These are phyloP conservation scores for Ascochyta rabiei DNA, from an alignment of 2,329 filamentous ascomycete genomes.

Conservation along the genomic window DNA sequence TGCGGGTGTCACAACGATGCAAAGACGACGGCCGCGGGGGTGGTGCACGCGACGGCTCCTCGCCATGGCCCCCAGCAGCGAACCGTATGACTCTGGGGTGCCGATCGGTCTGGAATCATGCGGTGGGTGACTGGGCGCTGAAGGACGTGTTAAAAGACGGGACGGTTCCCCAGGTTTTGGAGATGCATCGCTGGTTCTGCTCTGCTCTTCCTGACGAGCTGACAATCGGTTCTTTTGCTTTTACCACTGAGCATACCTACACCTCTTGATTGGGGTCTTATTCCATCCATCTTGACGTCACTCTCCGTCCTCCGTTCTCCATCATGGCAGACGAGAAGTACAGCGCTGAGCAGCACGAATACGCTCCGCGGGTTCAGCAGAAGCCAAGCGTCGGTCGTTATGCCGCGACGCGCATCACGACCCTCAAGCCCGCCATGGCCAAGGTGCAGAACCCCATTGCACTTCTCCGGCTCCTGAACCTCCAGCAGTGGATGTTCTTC, in stretches of 20 bases:
- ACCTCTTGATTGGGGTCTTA: neutral
- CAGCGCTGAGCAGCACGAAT: slow-evolving; percentile 23
- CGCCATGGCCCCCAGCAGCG: neutral
- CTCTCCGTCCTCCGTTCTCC: neutral
- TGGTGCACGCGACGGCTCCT: slow-evolving; percentile 5
- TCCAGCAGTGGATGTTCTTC: slow-evolving; percentile 66
- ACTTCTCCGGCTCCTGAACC: slow-evolving; percentile 58
- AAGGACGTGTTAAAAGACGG: slow-evolving; percentile 6
- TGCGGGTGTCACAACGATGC: slow-evolving; percentile 18
- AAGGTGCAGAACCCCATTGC: slow-evolving; percentile 61
- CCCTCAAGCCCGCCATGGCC: slow-evolving; percentile 63
- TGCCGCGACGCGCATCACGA: slow-evolving; percentile 59
- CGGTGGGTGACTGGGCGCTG: neutral
- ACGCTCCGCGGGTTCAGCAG: slow-evolving; percentile 10
- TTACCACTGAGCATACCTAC: neutral
- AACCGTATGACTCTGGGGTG: too few species aligned
- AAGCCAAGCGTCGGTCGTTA: slow-evolving; percentile 52
- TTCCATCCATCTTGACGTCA: neutral
- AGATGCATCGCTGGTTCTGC: neutral
- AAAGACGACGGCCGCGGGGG: slow-evolving; percentile 10
- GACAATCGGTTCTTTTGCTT: neutral
- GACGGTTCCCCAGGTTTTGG: neutral
- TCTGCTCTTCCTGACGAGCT: neutral
- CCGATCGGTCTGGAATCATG: slow-evolving; percentile 1
- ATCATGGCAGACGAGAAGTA: slow-evolving; percentile 33